Percentiles rank a stretch among this genome's conserved stretches.
Evolutionary conservation across 2,329 filamentous ascomycete species (phyloP).

Genomic region (Onygena corvina): DNA sequence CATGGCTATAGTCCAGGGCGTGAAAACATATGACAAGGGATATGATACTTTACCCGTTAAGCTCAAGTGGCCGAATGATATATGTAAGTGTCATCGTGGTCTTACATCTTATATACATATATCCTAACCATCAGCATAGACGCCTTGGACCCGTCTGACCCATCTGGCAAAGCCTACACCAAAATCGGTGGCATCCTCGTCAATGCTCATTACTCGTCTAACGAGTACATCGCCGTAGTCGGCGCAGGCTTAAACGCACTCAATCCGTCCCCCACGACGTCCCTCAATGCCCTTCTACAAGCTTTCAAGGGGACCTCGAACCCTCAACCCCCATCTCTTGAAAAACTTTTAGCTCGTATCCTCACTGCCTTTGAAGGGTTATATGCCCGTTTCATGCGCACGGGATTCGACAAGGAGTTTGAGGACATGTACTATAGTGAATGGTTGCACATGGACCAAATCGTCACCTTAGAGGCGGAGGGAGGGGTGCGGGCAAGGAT

Average conservation of each 20-base stretch:
- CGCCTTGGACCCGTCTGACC: constrained; percentile 51
- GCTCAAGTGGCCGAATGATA: constrained; percentile 96
- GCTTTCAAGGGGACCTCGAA: constrained; percentile 22
- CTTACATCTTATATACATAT: not conserved
- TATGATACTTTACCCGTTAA: constrained; percentile 68
- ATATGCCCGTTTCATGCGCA: constrained; percentile 60
- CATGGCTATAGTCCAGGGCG: constrained; percentile 71
- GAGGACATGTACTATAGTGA: constrained; percentile 65
- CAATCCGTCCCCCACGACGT: constrained; percentile 77
- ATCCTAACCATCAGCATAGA: constrained; percentile 33
- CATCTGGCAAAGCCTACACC: constrained; percentile 47
- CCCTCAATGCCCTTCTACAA: constrained; percentile 58
- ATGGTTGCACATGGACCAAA: constrained; percentile 74
- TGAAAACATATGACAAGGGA: constrained; percentile 64
- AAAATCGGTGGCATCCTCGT: constrained; percentile 92
- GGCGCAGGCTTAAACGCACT: constrained; percentile 79
- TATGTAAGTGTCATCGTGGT: constrained; percentile 46
- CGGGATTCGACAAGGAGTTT: constrained; percentile 61
- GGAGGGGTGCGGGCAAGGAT: constrained; percentile 64
- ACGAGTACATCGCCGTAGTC: constrained; percentile 70
- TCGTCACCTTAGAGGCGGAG: constrained; percentile 66
- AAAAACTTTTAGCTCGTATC: constrained; percentile 71
- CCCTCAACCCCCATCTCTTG: constrained; percentile 52
- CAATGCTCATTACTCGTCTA: constrained; percentile 67
- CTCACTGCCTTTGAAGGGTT: constrained; percentile 65